Percentiles rank a stretch among this genome's conserved stretches.
These are phyloP conservation scores for Cutaneotrichosporon sp. DNA, from an alignment of 1,284 basidiomycete genomes.

Conservation along the genomic window DNA sequence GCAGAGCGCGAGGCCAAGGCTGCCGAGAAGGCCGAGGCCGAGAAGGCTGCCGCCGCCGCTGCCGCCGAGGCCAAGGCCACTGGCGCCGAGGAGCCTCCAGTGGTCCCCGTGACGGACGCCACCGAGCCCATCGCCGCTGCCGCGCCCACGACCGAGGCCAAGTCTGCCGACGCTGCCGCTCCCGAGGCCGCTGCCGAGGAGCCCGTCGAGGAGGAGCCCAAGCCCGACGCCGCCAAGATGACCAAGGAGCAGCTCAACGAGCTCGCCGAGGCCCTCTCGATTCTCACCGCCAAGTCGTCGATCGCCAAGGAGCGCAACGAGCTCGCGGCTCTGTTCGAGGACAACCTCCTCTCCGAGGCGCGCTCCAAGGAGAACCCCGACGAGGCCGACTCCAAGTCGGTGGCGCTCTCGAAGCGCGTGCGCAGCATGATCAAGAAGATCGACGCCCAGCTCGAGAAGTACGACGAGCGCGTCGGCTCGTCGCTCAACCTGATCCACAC, in stretches of 20 bases:
- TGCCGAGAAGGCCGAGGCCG: slow-evolving; percentile 58
- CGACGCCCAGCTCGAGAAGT: slow-evolving; percentile 87
- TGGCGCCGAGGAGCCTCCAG: slow-evolving; percentile 59
- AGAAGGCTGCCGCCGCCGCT: slow-evolving; percentile 19
- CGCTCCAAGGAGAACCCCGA: slow-evolving; percentile 54
- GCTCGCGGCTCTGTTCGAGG: slow-evolving; percentile 83
- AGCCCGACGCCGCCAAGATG: slow-evolving; percentile 77
- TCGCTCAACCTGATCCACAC: slow-evolving; percentile 93
- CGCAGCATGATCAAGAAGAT: slow-evolving; percentile 95
- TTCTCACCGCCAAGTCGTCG: slow-evolving; percentile 93
- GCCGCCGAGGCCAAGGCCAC: not conserved
- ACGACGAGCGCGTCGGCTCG: slow-evolving; percentile 86
- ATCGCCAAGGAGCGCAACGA: slow-evolving; percentile 96
- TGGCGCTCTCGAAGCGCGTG: slow-evolving; percentile 85
- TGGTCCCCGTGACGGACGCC: slow-evolving; percentile 71
- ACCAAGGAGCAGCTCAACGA: slow-evolving; percentile 95
- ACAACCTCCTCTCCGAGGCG: slow-evolving; percentile 85
- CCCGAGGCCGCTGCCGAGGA: slow-evolving; percentile 15
- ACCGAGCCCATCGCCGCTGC: slow-evolving; percentile 13
- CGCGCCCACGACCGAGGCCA: not conserved
- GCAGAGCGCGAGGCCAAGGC: slow-evolving; percentile 55
- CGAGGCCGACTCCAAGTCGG: slow-evolving; percentile 47
- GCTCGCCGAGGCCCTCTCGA: slow-evolving; percentile 85
- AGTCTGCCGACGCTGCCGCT: slow-evolving; percentile 9
- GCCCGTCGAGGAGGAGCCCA: slow-evolving; percentile 23